Base-by-base conservation (phyloP, 805 yeast species). In the Wickerhamiella parazyma region DNA sequence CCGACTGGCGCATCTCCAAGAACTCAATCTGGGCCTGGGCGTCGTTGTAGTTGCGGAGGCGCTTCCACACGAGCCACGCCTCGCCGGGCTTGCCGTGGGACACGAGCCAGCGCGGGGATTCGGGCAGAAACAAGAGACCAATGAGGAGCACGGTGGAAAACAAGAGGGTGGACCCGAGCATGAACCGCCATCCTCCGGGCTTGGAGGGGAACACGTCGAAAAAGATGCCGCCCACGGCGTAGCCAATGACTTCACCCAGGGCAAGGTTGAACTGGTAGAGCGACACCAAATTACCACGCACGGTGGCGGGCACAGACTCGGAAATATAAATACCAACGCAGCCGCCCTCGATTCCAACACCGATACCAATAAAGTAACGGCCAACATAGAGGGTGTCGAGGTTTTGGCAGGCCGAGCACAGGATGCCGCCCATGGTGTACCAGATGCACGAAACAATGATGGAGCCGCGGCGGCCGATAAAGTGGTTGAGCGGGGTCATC, bases 311-410 rank as follows among this genome's bases (percentile, higher is more conserved):
- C 22, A 72, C 75, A 44, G 72, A 70, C 54, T 77, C 82, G 20
- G 78, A 68, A 42, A 76, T 72, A 54, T 75, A 76, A 44, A 74
- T 69, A 52, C 77, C 76, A 49, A 76, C 77, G 53, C 74, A 69
- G 37, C 78, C 79, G 55, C 79, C 77, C 58, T 75, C 81, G 37
- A 76, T 66, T 48, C 83, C 83, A 44, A 76, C 71, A 52, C 81
- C 82, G 31, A 73, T 58, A 47, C 83, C 83, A 29, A 76, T 61
- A 44, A 75, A 54, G 50, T 75, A 71, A 53, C 81, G 69, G 55
- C 79, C 73, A 45, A 76, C 76, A 59, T 68, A 67, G 68, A 80
- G 63, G 64, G 73, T 73, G 25, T 61, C 58, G 37, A 64, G 64
- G 48, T 55, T 55, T 16, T 53, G 64, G 17, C 73, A 55, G 38